phyloP scores from a whole-genome alignment of 108 stramenopile species.

The Aurantiochytrium sp. region DNA sequence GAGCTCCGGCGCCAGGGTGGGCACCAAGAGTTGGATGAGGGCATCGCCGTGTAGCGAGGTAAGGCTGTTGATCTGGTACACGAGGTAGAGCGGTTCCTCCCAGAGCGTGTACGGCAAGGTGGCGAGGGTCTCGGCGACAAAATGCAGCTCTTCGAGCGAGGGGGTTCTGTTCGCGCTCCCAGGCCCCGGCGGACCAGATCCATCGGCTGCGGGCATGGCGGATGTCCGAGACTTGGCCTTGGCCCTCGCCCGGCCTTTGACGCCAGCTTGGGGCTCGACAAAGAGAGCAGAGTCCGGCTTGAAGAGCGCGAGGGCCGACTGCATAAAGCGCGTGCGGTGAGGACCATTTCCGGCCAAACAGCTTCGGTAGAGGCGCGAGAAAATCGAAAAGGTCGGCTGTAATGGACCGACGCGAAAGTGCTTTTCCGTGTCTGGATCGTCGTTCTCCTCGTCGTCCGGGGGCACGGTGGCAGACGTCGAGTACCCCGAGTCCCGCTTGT shows the following conservation, averaged over 20 bases:
- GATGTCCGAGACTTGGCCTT: too few relatives aligned
- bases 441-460: background rate
- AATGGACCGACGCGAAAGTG: background rate
- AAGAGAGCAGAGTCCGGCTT: background rate
- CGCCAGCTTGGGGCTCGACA: background rate
- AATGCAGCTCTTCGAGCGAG: background rate
- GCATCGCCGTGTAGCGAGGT: conserved; percentile 5
- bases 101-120: conserved; percentile 10
- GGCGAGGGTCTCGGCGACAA: background rate
- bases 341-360: background rate
- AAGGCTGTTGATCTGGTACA: background rate
- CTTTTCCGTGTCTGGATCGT: background rate
- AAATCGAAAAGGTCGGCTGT: conserved; percentile 12
- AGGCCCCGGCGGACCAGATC: too few relatives aligned
- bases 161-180: background rate
- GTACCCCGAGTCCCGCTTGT: background rate
- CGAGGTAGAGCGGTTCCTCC: background rate
- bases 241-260: too few relatives aligned
- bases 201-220: too few relatives aligned
- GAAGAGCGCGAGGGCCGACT: background rate
- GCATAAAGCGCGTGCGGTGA: conserved; percentile 11
- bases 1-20: background rate
- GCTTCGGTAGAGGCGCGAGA: background rate
- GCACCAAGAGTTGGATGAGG: background rate
- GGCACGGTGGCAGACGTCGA: background rate